Percentiles rank a stretch among this genome's conserved stretches.
These are phyloP conservation scores for Apiospora kogelbergensis DNA, from an alignment of 2,329 filamentous ascomycete genomes.

Conservation along the genomic window DNA sequence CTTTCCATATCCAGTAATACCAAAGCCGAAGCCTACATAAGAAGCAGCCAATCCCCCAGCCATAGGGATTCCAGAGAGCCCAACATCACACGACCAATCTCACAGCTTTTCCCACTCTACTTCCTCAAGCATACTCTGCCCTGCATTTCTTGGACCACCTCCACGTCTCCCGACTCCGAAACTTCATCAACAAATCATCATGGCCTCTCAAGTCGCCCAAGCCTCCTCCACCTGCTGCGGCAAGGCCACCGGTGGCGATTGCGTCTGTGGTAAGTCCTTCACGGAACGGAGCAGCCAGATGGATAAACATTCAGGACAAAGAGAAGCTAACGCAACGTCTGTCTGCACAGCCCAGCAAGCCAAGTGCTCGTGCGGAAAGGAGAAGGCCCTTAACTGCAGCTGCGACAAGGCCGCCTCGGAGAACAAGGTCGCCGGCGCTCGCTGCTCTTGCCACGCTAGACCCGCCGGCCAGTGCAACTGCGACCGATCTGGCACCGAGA, in stretches of 20 bases:
- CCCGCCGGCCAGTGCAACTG: slow-evolving; percentile 82
- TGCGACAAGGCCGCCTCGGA: slow-evolving; percentile 76
- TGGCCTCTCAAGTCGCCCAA: slow-evolving; percentile 33
- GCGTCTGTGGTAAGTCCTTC: slow-evolving; percentile 55
- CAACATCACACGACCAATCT: background rate
- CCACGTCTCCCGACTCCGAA: background rate
- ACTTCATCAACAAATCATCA: slow-evolving; percentile 21
- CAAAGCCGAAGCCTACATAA: background rate
- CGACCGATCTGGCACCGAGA: slow-evolving; percentile 70
- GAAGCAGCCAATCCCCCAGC: background rate
- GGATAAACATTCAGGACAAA: background rate
- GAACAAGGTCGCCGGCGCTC: slow-evolving; percentile 70
- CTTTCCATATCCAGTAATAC: slow-evolving; percentile 7
- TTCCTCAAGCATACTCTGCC: background rate
- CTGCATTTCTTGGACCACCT: background rate
- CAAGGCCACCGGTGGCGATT: slow-evolving; percentile 48
- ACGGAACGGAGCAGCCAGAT: background rate
- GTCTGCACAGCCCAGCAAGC: slow-evolving; percentile 55
- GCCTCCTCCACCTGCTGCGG: slow-evolving; percentile 55
- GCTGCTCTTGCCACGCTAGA: slow-evolving; percentile 82
- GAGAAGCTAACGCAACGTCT: slow-evolving; percentile 10
- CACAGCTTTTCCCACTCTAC: background rate
- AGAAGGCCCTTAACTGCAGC: slow-evolving; percentile 81
- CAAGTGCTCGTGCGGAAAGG: slow-evolving; percentile 86
- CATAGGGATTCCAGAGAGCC: background rate